Evolutionary conservation across 139 green algal species (phyloP).

Genomic region (Monoraphidium neglectum): DNA sequence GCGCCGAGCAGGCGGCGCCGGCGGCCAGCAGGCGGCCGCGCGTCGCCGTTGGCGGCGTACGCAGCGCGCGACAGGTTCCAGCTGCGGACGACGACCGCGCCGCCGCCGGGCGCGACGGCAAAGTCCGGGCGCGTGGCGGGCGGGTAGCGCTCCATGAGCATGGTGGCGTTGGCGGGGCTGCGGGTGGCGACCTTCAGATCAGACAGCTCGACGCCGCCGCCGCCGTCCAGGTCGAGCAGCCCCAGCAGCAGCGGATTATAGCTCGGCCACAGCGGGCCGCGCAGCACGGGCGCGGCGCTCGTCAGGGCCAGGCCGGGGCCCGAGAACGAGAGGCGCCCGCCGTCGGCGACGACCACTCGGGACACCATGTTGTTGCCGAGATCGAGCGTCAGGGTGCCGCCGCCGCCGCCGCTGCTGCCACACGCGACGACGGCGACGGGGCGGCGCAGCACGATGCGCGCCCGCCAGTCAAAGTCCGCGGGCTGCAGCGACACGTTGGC

Average conservation of each 20-base stretch:
- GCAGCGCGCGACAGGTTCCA: too few species aligned
- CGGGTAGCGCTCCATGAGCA: neutral
- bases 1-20: too few species aligned
- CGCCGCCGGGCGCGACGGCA: too few species aligned
- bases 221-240: neutral
- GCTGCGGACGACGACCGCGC: too few species aligned
- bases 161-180: neutral
- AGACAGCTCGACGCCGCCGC: neutral
- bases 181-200: neutral
- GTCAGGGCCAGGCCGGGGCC: neutral
- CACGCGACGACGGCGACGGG: neutral
- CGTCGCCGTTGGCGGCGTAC: too few species aligned
- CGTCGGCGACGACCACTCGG: neutral
- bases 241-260: conserved; percentile 1
- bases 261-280: conserved; percentile 22
- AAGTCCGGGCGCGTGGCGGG: too few species aligned
- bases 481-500: too few species aligned
- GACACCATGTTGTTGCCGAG: conserved; percentile 9
- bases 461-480: too few species aligned
- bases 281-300: neutral
- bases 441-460: neutral
- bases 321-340: neutral
- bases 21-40: too few species aligned
- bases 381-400: neutral
- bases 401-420: neutral